These are phyloP conservation scores for Prototheca cutis DNA, from an alignment of 163 green algal species.

Conservation along the genomic window DNA sequence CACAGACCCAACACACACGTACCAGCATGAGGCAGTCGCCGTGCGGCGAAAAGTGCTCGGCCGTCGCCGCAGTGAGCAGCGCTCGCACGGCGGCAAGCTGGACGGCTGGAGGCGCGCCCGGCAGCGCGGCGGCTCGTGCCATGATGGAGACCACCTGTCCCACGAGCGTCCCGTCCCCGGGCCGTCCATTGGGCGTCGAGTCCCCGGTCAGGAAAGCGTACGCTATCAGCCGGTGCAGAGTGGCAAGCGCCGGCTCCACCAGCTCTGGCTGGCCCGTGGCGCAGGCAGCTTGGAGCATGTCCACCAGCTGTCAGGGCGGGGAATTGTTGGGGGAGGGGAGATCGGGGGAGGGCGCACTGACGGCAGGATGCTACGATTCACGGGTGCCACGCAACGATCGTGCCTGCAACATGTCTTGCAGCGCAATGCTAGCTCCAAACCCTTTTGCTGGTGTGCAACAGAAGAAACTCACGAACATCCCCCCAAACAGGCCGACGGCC, in stretches of 20 bases:
- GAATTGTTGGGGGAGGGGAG: no score
- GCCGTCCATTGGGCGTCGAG: slow-evolving; percentile 28
- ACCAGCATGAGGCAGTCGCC: slow-evolving; percentile 79
- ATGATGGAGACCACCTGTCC: slow-evolving; percentile 52
- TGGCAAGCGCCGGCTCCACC: slow-evolving; percentile 62
- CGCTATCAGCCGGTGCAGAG: slow-evolving; percentile 81
- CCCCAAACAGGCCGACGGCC: no score
- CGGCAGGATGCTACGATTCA: no score
- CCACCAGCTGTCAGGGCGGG: slow-evolving; percentile 62
- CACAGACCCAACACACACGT: no score
- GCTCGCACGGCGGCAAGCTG: slow-evolving; percentile 70
- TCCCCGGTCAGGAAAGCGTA: slow-evolving; percentile 79
- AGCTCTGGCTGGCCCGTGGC: slow-evolving; percentile 35
- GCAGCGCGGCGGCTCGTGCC: slow-evolving; percentile 61
- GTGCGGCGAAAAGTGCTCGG: slow-evolving; percentile 82
- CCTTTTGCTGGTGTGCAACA: no score
- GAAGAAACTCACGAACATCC: no score
- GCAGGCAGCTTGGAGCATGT: slow-evolving; percentile 57
- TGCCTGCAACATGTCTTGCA: no score
- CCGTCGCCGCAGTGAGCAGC: slow-evolving; percentile 76
- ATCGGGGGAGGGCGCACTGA: no score
- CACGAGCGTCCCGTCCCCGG: slow-evolving; percentile 38
- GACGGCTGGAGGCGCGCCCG: slow-evolving; percentile 26
- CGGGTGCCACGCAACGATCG: no score
- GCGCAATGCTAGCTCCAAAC: no score